Percentiles rank a stretch among this genome's conserved stretches.
These are phyloP conservation scores for Pouteria campechiana DNA, from an alignment of 179 eudicot genomes.

Conservation along the genomic window DNA sequence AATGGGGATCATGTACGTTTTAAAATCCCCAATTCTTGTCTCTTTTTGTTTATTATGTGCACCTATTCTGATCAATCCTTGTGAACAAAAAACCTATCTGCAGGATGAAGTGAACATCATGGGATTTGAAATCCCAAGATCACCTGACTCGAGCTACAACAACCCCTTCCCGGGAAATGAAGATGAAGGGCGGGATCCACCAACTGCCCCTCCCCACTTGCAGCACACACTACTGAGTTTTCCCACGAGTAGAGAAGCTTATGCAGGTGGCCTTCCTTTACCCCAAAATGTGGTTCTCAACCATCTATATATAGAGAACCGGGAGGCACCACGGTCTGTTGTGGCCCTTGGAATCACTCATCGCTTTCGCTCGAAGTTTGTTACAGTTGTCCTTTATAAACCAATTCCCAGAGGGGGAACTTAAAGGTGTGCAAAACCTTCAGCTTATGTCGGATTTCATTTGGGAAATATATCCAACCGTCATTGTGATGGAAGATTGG, in stretches of 20 bases:
- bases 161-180: constrained; percentile 50
- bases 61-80: not conserved
- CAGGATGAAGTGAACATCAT: constrained; percentile 59
- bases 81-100: constrained; percentile 1
- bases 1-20: constrained; percentile 33
- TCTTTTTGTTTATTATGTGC: not conserved
- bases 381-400: constrained; percentile 82
- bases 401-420: constrained; percentile 71
- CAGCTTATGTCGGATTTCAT: too few relatives aligned
- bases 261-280: constrained; percentile 32
- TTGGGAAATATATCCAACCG: too few relatives aligned
- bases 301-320: constrained; percentile 87
- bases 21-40: not conserved
- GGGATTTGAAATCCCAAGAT: constrained; percentile 77
- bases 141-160: constrained; percentile 74
- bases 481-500: too few relatives aligned
- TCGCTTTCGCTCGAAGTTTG: constrained; percentile 81
- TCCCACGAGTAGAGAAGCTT: constrained; percentile 36
- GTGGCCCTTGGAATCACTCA: constrained; percentile 84
- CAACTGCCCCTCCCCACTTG: constrained; percentile 65
- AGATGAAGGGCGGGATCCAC: constrained; percentile 77
- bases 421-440: too few relatives aligned
- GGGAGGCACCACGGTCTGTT: constrained; percentile 70
- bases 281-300: constrained; percentile 70
- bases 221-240: constrained; percentile 54